Conservation (phyloP, 148 eudicot genomes). For the Chenopodium quinoa region DNA sequence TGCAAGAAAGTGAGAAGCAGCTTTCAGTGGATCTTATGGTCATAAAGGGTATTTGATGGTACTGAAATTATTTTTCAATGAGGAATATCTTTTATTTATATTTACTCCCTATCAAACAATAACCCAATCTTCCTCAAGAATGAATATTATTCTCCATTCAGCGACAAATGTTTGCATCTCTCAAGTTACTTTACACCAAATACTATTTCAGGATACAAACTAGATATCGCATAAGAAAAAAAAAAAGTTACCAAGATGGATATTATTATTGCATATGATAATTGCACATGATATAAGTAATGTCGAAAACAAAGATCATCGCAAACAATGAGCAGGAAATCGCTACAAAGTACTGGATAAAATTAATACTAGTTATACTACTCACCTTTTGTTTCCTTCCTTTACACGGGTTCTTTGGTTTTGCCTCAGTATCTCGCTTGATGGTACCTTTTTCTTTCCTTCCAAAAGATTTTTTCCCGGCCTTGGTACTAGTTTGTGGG, state of each 20-base stretch:
- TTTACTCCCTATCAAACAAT: neutral
- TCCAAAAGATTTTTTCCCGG: constrained; percentile 37
- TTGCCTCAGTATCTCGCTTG: constrained; percentile 55
- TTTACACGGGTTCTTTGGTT: constrained; percentile 55
- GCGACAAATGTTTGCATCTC: neutral
- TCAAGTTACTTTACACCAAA: neutral
- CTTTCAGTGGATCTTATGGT: neutral
- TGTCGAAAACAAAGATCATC: neutral
- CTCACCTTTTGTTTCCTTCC: constrained; percentile 84
- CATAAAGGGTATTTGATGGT: neutral
- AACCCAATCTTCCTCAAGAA: neutral
- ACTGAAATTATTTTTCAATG: neutral
- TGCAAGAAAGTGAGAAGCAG: too few relatives aligned
- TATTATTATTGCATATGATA: neutral
- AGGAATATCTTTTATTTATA: neutral
- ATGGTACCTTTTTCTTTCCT: constrained; percentile 33
- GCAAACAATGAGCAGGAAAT: neutral
- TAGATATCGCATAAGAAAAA: neutral
- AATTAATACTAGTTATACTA: neutral
- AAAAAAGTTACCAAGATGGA: neutral
- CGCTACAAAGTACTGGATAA: neutral
- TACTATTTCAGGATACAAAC: neutral
- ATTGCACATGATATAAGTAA: neutral
- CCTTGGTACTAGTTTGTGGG: constrained; percentile 28
- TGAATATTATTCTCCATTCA: neutral